Base-by-base conservation (phyloP, 192 early-diverging fungal species). In the Hyaloraphidium curvatum region DNA sequence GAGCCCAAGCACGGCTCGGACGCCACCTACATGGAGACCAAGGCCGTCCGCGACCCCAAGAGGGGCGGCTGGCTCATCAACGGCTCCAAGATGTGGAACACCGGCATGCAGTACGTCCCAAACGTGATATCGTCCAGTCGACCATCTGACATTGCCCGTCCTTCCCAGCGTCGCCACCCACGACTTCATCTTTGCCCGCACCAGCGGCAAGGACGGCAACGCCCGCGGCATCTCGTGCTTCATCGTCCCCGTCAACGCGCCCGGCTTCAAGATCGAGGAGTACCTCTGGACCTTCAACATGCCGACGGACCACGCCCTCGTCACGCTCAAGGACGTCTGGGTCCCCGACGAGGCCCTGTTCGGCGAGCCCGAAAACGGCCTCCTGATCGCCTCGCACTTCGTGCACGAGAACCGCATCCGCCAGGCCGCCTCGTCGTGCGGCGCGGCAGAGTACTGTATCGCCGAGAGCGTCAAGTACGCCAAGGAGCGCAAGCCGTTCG, bases 1-100 rank as follows among this genome's bases (percentile, higher is more conserved):
- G 94, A 98, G 67, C 94, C 94, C 33, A 88, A 98, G 67, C 89
- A 94, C 64, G 94, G 94, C 13, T 86, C 82, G 22, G 94, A 98
- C 66, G 89, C 91, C 1, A 83, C 68, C 2, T 71, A 81, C 30
- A 94, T 98, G 90, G 86, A 91, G 64, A 96, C 91, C 19, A 77
- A 62, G 9, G 91, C 91, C 28, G 66, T 73, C 37, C 80, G 79
- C 61, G 67, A 73, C 28, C 80, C n/a, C n/a, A n/a, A n/a, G n/a
- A n/a, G 80, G 11, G 72, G 68, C 43, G 62, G 62, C 4, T 83
- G 78, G 62, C 73, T 91, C 2, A 51, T 98, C 28, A 84, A 76
- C 51, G 94, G 94, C 2, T 74, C 79, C 69, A 98, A 98, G 71
- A 95, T 87, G 41, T 98, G 94, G 94, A 98, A 92, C 66, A 93